Percentiles rank a stretch among this genome's conserved stretches.
Evolutionary conservation across 805 yeast species (phyloP).

Genomic region (Teunomyces cretensis): DNA sequence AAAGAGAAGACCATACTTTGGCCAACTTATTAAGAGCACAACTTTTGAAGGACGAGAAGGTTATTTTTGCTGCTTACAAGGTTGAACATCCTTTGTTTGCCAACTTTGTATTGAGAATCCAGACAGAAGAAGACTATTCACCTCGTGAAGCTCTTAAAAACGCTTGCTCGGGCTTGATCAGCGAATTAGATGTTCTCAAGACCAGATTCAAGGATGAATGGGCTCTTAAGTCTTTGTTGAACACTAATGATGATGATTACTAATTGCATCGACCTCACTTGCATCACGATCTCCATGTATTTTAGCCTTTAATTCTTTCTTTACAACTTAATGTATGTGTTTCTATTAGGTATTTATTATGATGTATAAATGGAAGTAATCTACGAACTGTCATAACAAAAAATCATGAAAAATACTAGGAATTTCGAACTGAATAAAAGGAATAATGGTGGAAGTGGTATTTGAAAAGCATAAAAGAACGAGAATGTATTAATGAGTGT

Average conservation of each 20-base stretch:
- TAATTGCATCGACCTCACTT: constrained; percentile 2
- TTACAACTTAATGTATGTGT: neutral
- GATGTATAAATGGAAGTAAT: neutral
- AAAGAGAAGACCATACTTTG: constrained; percentile 95
- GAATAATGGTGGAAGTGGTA: neutral
- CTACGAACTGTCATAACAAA: neutral
- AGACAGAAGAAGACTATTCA: constrained; percentile 91
- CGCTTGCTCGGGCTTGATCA: constrained; percentile 83
- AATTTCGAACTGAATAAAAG: neutral
- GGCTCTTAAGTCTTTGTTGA: constrained; percentile 76
- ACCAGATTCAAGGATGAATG: constrained; percentile 88
- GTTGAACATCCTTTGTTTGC: constrained; percentile 98
- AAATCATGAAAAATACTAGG: constrained; percentile 3
- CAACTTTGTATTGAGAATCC: constrained; percentile 88
- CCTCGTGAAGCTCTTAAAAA: constrained; percentile 88
- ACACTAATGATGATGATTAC: constrained; percentile 45
- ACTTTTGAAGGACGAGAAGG: constrained; percentile 80
- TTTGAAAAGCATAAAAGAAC: neutral
- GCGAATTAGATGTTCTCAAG: constrained; percentile 71
- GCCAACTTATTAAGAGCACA: constrained; percentile 89
- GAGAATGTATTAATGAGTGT: neutral
- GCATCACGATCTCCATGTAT: constrained; percentile 4
- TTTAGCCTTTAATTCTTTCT: constrained; percentile 2
- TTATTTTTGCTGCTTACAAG: constrained; percentile 95
- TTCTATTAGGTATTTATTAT: constrained; percentile 4